Conservation (phyloP, 805 yeast genomes). For the Starmerella gropengiesseri region DNA sequence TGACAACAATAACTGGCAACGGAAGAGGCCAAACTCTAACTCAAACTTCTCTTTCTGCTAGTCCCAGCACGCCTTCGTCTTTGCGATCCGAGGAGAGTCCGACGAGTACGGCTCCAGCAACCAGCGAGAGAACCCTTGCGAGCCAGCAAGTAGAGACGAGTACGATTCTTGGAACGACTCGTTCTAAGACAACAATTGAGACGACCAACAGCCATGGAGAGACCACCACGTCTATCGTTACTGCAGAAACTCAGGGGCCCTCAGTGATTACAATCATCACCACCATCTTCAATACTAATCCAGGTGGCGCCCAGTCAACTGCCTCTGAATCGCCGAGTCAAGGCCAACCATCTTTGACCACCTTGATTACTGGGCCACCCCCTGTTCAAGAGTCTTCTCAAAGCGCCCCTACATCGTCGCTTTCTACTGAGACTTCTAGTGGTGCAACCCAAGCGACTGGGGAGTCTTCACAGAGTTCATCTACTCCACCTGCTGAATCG, state of each 20-base stretch:
- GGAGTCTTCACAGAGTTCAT: too few species aligned
- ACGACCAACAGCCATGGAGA: slow-evolving; percentile 7
- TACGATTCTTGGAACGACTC: slow-evolving; percentile 17
- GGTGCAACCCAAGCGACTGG: too few species aligned
- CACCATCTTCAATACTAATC: slow-evolving; percentile 7
- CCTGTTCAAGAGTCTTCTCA: too few species aligned
- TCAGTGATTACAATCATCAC: slow-evolving; percentile 18
- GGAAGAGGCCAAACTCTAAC: too few species aligned
- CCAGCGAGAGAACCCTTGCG: neutral
- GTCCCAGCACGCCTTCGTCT: too few species aligned
- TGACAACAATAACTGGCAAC: neutral
- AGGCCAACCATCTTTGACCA: too few species aligned
- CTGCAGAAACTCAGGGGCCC: slow-evolving; percentile 11
- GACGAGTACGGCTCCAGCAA: neutral
- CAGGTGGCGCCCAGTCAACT: neutral
- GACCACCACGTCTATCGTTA: slow-evolving; percentile 4
- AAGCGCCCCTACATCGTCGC: too few species aligned
- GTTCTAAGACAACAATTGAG: slow-evolving; percentile 10
- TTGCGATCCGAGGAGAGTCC: too few species aligned
- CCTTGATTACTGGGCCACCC: too few species aligned
- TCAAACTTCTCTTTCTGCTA: neutral
- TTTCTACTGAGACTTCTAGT: too few species aligned
- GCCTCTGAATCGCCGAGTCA: too few species aligned
- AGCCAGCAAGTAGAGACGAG: neutral
- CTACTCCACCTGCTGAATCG: too few species aligned